Base-by-base conservation (phyloP, 139 green algal genomes). In the Chlamydomonas asymmetrica region DNA sequence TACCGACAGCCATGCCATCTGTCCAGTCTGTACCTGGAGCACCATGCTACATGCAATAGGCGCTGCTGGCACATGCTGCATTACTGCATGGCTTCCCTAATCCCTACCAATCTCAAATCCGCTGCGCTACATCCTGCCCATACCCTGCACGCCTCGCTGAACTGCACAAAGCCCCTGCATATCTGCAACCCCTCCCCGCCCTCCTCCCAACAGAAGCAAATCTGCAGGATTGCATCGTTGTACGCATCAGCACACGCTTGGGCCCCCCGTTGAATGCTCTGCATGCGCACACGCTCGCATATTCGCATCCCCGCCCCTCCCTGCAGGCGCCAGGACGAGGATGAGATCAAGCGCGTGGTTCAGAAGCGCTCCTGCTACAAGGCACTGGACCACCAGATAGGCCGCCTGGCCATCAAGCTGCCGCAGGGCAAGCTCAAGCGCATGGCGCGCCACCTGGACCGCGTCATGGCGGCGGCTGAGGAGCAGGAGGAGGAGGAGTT, bases 351-450 rank as follows among this genome's bases (percentile, higher is more conserved):
- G 41, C 45, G 39, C 22, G 41, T 74, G 38, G 66, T 87, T 18
- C 49, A 68, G 16, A 38, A 18, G 25, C 63, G 75, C 27, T 4
- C 5, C 0, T 29, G 68, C 20, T 89, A 85, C 62, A 79, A 69
- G 25, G 64, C 89, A 16, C 75, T 88, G 3, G 88, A 88, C 65
- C 85, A 85, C 41, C 65, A 76, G 63, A 78, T 91, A 57, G 83
- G 71, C 0, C 75, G 78, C 25, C 81, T 93, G 54, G 85, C 83
- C 1, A 82, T 72, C 43, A 83, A 83, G 63, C 73, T 93, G 63
- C 80, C 85, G 45, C 43, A 73, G 29, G 66, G 43, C 48, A 40
- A 41, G 16, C n/a, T 82, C 39, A 49, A 72, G 29, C 71, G 71
- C 60, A 76, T 82, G 75, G 60, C 66, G 0, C 67, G 75, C 20